Evolutionary conservation across 768 basidiomycete genomes (phyloP), one percentile per base, ranked within the genome.

Genomic region (Boletus reticuloceps): DNA sequence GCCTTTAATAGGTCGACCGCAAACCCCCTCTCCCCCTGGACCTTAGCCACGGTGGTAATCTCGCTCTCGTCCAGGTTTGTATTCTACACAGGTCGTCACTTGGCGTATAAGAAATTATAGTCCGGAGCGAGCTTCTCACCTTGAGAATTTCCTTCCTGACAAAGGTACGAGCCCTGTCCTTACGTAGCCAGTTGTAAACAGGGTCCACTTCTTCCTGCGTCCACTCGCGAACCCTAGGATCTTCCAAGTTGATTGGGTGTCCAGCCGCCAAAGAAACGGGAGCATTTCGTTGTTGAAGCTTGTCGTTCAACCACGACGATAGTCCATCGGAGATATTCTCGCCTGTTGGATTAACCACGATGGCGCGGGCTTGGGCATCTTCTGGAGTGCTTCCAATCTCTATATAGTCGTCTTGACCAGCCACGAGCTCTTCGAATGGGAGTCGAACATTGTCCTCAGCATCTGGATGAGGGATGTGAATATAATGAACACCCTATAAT

Each of bases 141-240:
- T 67, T 69, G 37, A 70, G 46, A 47, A 64, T 51, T 3, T 68
- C 51, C 5, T 17, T 16, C 55, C 68, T 71, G 19, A 73, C 48
- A 45, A 60, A 54, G 6, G 68, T 57, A 8, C 69, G 49, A 27
- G 60, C 61, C 11, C 64, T 57, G n/a, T 72, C 69, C 47, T 75
- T 60, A 1, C 64, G 54, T 53, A 82, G 64, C 71, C 77, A 83
- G 14, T 58, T 61, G 22, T 67, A 61, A 46, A 77, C 67, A 16
- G 64, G 51, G 0, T 55, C 51, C 47, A 68, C 58, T 52, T 81
- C 80, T 32, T 76, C 72, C 13, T 13, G 29, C 13, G 72, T 75
- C 66, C 69, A 75, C 50, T 76, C 74, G 11, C 79, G 73, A 19
- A 80, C 71, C 47, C 79, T 69, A 1, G 58, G 67, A 44, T 70